Evolutionary conservation across 805 yeast species (phyloP).

Genomic region (Teunomyces pallodes): DNA sequence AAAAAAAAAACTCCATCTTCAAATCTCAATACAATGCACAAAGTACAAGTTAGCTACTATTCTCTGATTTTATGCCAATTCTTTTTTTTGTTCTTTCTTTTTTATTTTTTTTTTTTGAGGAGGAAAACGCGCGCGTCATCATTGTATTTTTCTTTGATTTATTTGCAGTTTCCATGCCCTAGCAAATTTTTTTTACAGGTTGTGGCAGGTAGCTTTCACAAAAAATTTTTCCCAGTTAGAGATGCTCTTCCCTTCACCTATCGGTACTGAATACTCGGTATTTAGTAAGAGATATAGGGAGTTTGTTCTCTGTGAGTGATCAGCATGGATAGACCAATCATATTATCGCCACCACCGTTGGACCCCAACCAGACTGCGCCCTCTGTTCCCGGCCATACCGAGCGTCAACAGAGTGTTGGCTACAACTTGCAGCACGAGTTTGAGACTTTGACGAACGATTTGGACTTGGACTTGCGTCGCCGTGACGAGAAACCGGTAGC

Average conservation of each 20-base stretch:
- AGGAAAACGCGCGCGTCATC: no score
- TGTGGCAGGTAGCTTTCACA: constrained; percentile 1
- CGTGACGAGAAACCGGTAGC: constrained; percentile 2
- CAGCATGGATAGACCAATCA: constrained; percentile 28
- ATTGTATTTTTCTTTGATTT: no score
- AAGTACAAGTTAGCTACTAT: no score
- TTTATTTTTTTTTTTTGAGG: not conserved
- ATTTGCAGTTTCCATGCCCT: no score
- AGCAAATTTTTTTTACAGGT: not conserved
- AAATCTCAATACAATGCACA: no score
- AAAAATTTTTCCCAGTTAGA: not conserved
- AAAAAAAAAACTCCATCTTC: not conserved
- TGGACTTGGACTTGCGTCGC: constrained; percentile 41
- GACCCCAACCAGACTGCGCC: constrained; percentile 15
- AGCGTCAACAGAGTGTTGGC: constrained; percentile 43
- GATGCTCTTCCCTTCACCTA: not conserved
- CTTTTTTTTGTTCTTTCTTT: not conserved
- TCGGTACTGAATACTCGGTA: constrained; percentile 3
- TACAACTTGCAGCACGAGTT: constrained; percentile 47
- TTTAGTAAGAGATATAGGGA: constrained; percentile 1
- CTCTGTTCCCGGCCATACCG: constrained; percentile 9
- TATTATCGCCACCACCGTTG: constrained; percentile 43
- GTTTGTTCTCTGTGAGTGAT: not conserved
- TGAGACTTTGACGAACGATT: constrained; percentile 45
- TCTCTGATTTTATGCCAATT: not conserved